Evolutionary conservation across 495 filamentous ascomycete species (phyloP), one percentile per base, ranked within the genome.

Genomic region (Bryoglossum gracile): DNA sequence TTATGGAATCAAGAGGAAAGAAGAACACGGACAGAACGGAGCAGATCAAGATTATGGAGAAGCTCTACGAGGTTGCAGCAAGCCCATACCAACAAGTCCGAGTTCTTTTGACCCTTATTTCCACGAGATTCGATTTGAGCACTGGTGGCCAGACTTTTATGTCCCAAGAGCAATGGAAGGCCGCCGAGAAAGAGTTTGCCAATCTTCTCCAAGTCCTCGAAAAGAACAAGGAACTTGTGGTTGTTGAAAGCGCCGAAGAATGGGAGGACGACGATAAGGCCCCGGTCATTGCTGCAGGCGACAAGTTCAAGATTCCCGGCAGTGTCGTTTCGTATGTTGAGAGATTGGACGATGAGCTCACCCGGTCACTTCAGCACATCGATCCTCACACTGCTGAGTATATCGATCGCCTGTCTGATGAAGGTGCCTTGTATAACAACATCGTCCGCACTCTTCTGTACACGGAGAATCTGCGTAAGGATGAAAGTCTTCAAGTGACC

Each of bases 381-480:
- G 92, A 99, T 63, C 92, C 92, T 47, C 92, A 99, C 68, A 99
- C 92, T 38, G 89, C 91, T 26, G 92, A 99, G 67, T 99, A 99
- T 62, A 95, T 99, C 53, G 92, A 97, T 55, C 79, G 94, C 34
- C 67, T 99, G 40, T 85, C 83, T 25, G 91, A 96, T 60, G 92
- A 97, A 70, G 82, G 84, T 48, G 75, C 83, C n/a, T 72, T 99
- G 13, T 97, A 99, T 72, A 88, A 84, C 65, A 83, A 86, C 66
- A 85, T 96, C 60, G 80, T 95, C 61, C 85, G 88, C 26, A 77
- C 82, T 23, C 76, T 91, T 56, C 72, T 95, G 35, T 99, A 99
- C 65, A 77, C 86, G 28, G 94, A 99, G 70, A 76, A 71, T 23
- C 75, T 95, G 28, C 70, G 73, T 51, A 81, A 83, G 60, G 77